These are phyloP conservation scores for Arctium minus DNA, from an alignment of 129 eudicot genomes.

Conservation along the genomic window DNA sequence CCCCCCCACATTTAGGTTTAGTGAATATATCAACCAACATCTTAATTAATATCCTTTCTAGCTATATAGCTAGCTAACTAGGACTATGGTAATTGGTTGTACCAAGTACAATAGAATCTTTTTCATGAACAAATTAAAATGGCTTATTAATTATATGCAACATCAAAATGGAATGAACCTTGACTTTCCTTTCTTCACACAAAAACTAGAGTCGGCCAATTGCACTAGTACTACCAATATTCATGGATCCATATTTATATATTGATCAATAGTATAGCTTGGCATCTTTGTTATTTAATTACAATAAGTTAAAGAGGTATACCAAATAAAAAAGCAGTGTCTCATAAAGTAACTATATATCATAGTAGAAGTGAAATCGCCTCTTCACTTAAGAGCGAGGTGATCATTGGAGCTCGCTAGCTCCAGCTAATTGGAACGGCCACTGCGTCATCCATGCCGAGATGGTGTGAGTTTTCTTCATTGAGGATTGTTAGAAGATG, in stretches of 20 bases:
- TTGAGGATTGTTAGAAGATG: too few relatives aligned
- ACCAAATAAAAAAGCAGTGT: too few relatives aligned
- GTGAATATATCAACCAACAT: neutral
- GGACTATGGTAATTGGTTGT: neutral
- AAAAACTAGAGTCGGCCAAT: neutral
- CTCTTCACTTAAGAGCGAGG: too few relatives aligned
- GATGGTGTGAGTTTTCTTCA: too few relatives aligned
- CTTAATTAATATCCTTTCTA: neutral
- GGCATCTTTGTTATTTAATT: too few relatives aligned
- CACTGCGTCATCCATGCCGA: too few relatives aligned
- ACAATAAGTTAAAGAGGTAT: too few relatives aligned
- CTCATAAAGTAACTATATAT: too few relatives aligned
- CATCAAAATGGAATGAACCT: neutral
- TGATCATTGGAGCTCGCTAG: too few relatives aligned
- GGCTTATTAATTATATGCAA: neutral
- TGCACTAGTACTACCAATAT: neutral
- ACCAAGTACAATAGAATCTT: neutral
- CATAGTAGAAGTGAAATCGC: too few relatives aligned
- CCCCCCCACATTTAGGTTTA: neutral
- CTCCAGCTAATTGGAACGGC: too few relatives aligned
- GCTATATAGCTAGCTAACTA: neutral
- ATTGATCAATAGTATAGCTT: too few relatives aligned
- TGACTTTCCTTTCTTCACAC: neutral
- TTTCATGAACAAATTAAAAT: neutral
- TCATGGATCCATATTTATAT: neutral